These are phyloP conservation scores for Daldinia vernicosa DNA, from an alignment of 495 filamentous ascomycete genomes.

Conservation along the genomic window DNA sequence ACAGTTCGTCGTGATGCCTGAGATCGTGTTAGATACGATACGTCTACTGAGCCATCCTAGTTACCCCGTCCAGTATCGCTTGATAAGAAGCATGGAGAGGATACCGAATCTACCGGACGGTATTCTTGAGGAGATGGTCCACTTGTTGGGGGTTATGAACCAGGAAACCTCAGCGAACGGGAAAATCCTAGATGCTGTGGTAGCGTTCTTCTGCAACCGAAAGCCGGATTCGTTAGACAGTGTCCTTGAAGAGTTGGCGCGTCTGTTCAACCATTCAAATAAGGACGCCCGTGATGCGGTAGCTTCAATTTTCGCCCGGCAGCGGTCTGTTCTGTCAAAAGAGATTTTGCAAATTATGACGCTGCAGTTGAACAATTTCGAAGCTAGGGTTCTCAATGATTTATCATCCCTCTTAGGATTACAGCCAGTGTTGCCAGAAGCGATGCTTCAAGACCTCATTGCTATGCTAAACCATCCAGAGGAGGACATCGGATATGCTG, in stretches of 20 bases:
- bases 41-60: neutral
- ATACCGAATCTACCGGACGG: too few relatives aligned
- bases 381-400: accelerated
- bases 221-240: too few relatives aligned
- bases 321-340: neutral
- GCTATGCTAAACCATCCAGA: neutral
- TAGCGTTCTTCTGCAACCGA: too few relatives aligned
- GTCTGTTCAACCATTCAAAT: neutral
- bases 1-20: neutral
- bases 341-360: neutral
- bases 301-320: neutral
- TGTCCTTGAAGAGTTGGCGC: neutral
- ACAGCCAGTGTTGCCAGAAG: neutral
- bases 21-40: neutral
- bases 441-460: neutral
- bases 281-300: neutral
- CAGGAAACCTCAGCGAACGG: too few relatives aligned
- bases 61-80: neutral
- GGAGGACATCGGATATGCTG: neutral
- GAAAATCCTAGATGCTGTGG: too few relatives aligned
- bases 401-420: neutral
- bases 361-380: neutral
- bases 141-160: neutral
- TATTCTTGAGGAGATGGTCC: neutral
- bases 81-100: neutral